Evolutionary conservation across 2,329 filamentous ascomycete species (phyloP), one percentile per base, ranked within the genome.

Genomic region (Arthrinium puccinioides): DNA sequence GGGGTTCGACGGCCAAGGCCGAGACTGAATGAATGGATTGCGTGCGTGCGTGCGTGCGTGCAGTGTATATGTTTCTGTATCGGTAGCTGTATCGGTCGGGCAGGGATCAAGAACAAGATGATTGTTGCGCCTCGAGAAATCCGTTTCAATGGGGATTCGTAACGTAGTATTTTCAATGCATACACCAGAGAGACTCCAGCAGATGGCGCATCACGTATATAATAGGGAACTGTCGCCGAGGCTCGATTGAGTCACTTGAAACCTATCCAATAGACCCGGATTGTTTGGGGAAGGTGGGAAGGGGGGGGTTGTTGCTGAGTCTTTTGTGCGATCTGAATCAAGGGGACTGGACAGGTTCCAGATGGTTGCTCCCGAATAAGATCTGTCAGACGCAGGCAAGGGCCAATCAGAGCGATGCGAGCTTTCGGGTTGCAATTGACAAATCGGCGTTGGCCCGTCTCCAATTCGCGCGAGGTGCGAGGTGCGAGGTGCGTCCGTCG

Each of bases 1-100:
- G 32, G 20, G 21, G 11, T 21, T 28, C 20, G 15, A 32, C 27
- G 26, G 27, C 32, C 30, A 41, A 37, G 34, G 34, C 34, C 9
- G 19, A 23, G 25, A 28, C 18, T 20, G 14, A 30, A 21, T 26
- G 21, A 27, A 21, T 9, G n/a, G 18, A 13, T 13, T 25, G 23
- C 23, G 23, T 13, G 30, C 16, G 39, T 27, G 15, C 15, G 9
- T 26, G 11, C 9, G 28, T 27, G 13, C 32, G 21, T 21, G 29
- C 27, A 28, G 21, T 34, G 9, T 21, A 31, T 30, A n/a, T 16
- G 26, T 39, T 34, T 23, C 21, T 18, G 28, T 13, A 31, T 30
- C n/a, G 32, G 24, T 19, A 13, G 24, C 11, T 28, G 18, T 18
- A 18, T 37, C 35, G 20, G 25, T 38, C 36, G 21, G 36, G 23